Evolutionary conservation across 2,329 filamentous ascomycete genomes (phyloP), one percentile per base, ranked within the genome.

Genomic region (Stagonosporopsis rhizophila): DNA sequence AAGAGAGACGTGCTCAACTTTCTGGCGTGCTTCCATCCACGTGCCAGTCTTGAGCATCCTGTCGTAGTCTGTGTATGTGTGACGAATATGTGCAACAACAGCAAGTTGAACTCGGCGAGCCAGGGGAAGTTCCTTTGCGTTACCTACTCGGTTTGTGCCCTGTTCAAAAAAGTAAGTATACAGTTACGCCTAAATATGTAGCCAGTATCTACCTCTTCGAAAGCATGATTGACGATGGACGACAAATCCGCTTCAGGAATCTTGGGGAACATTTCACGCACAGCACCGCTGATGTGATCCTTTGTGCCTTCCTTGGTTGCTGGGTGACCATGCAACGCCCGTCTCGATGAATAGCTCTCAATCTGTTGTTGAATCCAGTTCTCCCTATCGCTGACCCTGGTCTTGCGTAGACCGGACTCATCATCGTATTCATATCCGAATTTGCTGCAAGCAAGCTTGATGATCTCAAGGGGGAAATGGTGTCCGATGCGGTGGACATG

Each of bases 1-100:
- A 20, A 88, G 74, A 42, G 81, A 84, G 5, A 77, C 74, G 47
- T 82, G 80, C 70, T 87, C 84, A 22, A 87, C 83, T 32, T 77
- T 69, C 34, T 77, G 73, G 55, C 86, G 79, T 25, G 85, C 85
- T 55, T 84, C 80, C 56, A 80, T 77, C 75, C 84, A 87, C 19
- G 76, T 78, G 5, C 79, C 80, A 6, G 75, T 76, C 57, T 79
- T 82, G 12, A 88, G 75, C 38, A 87, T 77, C 40, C 79, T 78
- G 69, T 88, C 86, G 69, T 88, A 88, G 57, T 86, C 78, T 59
- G 86, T 88, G 65, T 87, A 86, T 14, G 78, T 71, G 66, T 88
- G 86, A 39, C 86, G 82, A 60, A 88, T 85, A 64, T 87, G 84
- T 28, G 86, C 85, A 39, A 84, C 81, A 25, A 85, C 83, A 35